Evolutionary conservation across 129 eudicot genomes (phyloP), one percentile per base, ranked within the genome.

Genomic region (Cynara cardunculus): DNA sequence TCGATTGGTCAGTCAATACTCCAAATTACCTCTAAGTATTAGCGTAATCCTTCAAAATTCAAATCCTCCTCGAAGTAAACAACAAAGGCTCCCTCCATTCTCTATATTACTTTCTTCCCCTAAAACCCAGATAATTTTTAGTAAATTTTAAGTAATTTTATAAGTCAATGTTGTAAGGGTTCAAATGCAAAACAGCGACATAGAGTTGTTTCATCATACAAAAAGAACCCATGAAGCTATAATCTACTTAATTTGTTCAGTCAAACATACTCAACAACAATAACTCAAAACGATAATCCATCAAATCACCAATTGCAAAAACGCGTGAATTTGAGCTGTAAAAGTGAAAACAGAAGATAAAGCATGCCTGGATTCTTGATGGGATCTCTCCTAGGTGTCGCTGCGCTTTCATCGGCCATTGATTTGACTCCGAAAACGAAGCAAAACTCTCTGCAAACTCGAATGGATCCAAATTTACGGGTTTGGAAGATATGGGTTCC

Each of bases 391-490:
- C 82, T 93, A 25, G 84, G 91, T 59, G 93, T 77, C 31, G 86
- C 41, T 73, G 82, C 80, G 82, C 81, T 76, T 31, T 89, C 94
- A 64, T 93, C 98, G 16, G 98, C 94, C 98, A 93, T 93, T 75
- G 68, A 27, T 72, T 72, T 27, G 46, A 83, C 80, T 41, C n/a
- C 67, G 1, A 9, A 71, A 66, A 41, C 30, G 41, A 39, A 77
- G 25, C 75, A 78, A 78, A 78, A 78, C 82, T 35, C 82, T 69
- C 34, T 69, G 76, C 69, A 27, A 22, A 46, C 14, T 25, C 69
- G 49, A 26, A 75, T 27, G 69, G 78, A 74, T 74, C 24, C 78
- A 9, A 26, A 44, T 56, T 41, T 56, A 16, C 12, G 44, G 41
- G 74, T 53, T 53, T 56, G 9, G 24, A 64, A 64, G 28, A 7